phyloP scores from a whole-genome alignment of 441 rosid genomes.

The Corymbia calophylla region DNA sequence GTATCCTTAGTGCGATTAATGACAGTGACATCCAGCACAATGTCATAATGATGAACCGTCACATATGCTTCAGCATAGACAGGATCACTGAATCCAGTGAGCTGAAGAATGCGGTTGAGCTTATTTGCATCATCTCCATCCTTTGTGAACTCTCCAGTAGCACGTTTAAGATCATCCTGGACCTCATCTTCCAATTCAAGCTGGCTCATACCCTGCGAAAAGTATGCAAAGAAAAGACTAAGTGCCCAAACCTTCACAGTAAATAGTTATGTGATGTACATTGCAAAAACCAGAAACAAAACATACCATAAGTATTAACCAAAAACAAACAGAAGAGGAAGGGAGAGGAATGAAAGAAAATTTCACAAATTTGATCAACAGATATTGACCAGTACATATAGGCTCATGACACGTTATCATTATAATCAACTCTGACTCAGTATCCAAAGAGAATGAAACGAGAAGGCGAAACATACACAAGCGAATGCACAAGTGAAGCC shows the following conservation, averaged over 20 bases:
- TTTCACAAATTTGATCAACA: not conserved
- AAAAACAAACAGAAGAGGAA: not conserved
- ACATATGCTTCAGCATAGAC: constrained; percentile 95
- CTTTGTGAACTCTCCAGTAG: constrained; percentile 87
- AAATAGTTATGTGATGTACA: not conserved
- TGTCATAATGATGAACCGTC: constrained; percentile 88
- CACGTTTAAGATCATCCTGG: constrained; percentile 93
- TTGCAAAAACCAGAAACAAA: not conserved
- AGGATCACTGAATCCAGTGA: constrained; percentile 92
- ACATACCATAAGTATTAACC: not conserved
- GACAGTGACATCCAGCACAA: constrained; percentile 81
- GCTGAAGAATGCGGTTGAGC: constrained; percentile 88
- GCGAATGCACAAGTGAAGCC: not conserved
- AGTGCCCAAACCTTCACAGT: not conserved
- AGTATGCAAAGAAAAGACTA: not conserved
- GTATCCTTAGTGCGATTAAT: constrained; percentile 88
- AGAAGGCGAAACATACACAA: constrained; percentile 3
- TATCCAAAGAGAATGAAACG: not conserved
- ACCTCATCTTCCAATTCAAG: constrained; percentile 95
- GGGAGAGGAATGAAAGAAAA: not conserved
- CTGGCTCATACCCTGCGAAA: constrained; percentile 85
- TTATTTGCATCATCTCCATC: constrained; percentile 87
- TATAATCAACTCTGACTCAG: not conserved
- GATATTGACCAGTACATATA: not conserved
- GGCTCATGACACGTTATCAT: not conserved